phyloP scores from a whole-genome alignment of 495 filamentous ascomycete genomes.

The Venustampulla echinocandica region DNA sequence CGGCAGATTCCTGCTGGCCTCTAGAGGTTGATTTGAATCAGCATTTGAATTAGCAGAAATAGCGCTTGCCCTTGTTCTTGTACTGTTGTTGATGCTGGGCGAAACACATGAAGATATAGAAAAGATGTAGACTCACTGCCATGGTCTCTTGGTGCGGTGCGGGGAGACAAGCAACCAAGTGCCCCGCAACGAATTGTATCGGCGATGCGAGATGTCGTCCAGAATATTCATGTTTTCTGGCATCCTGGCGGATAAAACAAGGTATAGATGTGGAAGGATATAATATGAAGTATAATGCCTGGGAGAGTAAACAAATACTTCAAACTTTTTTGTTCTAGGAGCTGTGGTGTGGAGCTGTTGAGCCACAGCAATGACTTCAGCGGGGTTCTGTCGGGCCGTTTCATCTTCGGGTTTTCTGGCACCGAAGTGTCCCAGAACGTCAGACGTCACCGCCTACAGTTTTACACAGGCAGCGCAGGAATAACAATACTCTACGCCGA shows the following conservation, averaged over 20 bases:
- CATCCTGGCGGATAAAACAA: neutral
- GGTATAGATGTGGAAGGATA: neutral
- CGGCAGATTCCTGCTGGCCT: conserved; percentile 81
- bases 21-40: conserved; percentile 33
- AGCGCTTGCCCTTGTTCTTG: conserved; percentile 83
- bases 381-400: too few species aligned
- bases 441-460: too few species aligned
- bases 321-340: too few species aligned
- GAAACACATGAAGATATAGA: conserved; percentile 46
- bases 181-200: conserved; percentile 85
- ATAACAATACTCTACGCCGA: too few species aligned
- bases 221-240: conserved; percentile 57
- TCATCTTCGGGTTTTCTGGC: too few species aligned
- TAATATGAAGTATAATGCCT: too few species aligned
- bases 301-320: too few species aligned
- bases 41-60: neutral
- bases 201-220: conserved; percentile 92
- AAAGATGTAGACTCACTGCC: conserved; percentile 66
- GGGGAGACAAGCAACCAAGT: conserved; percentile 91
- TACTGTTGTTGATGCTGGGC: conserved; percentile 89
- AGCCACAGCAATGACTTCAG: too few species aligned
- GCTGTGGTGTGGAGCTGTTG: too few species aligned
- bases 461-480: too few species aligned
- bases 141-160: conserved; percentile 91
- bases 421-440: too few species aligned